Evolutionary conservation across 2,329 filamentous ascomycete genomes (phyloP).

Genomic region (Phaeosphaeriaceae sp.): DNA sequence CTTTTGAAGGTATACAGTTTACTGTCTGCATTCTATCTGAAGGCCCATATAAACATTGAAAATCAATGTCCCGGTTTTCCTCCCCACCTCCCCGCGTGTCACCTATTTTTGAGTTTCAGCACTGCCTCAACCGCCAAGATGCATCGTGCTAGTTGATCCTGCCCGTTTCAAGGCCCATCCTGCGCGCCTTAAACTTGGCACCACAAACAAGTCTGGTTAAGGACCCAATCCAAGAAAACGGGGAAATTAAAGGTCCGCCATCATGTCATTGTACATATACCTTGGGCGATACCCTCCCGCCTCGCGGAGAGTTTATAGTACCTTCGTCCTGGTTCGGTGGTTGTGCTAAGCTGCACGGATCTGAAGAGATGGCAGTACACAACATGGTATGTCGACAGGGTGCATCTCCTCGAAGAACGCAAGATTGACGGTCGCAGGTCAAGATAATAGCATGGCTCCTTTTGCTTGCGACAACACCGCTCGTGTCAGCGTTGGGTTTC

Average conservation of each 20-base stretch:
- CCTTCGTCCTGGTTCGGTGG: background rate
- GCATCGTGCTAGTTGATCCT: background rate
- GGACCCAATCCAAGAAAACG: background rate
- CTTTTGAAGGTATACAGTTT: no score
- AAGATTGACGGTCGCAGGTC: background rate
- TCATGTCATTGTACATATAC: background rate
- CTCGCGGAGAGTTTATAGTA: background rate
- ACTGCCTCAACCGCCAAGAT: background rate
- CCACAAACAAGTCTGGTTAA: background rate
- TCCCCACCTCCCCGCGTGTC: background rate
- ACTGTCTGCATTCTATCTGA: no score
- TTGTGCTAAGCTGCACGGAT: background rate
- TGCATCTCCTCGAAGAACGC: background rate
- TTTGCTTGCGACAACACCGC: background rate
- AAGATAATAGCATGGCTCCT: background rate
- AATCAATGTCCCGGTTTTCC: no score
- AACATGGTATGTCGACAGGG: background rate
- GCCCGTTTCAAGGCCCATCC: background rate
- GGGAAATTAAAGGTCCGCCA: background rate
- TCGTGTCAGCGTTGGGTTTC: conserved; percentile 7
- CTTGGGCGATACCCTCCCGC: background rate
- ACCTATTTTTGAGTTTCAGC: background rate
- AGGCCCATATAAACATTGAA: no score
- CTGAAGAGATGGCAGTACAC: background rate
- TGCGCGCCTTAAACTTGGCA: background rate